Conservation (phyloP, 805 yeast species). For the Grigorovia humatica region DNA sequence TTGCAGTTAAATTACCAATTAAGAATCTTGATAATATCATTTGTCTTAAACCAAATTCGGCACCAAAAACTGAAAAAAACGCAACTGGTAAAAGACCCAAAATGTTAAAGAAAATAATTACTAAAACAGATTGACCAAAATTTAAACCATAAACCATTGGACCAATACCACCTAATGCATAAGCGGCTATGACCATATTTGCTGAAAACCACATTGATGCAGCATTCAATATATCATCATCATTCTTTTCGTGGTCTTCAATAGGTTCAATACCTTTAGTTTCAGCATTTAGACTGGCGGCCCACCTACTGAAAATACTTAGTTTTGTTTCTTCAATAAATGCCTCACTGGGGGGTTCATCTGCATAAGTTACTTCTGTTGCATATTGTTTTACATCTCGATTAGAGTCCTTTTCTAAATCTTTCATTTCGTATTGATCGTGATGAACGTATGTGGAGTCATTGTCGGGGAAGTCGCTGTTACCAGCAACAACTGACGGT, state of each 20-base stretch:
- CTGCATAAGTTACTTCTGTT: conserved; percentile 2
- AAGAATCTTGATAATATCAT: conserved; percentile 71
- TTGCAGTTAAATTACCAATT: conserved; percentile 63
- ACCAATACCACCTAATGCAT: conserved; percentile 65
- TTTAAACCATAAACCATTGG: conserved; percentile 52
- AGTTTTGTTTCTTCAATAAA: conserved; percentile 8
- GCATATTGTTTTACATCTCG: conserved; percentile 5
- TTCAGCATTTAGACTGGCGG: conserved; percentile 35
- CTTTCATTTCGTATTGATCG: conserved; percentile 2
- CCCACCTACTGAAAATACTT: conserved; percentile 12
- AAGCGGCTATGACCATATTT: conserved; percentile 76
- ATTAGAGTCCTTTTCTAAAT: conserved; percentile 5
- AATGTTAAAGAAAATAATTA: conserved; percentile 11
- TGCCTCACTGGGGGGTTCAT: conserved; percentile 5
- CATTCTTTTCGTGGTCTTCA: conserved; percentile 67
- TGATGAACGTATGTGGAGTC: not conserved
- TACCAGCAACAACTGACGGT: conserved; percentile 4
- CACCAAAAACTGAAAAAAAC: conserved; percentile 72
- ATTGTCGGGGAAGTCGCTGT: not conserved
- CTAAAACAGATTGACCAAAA: conserved; percentile 12
- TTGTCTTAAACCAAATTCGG: conserved; percentile 78
- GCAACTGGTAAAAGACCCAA: conserved; percentile 76
- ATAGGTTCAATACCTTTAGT: conserved; percentile 72
- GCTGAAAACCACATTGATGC: conserved; percentile 90
- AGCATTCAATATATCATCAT: conserved; percentile 53